These are phyloP conservation scores for Starmerella asiatica DNA, from an alignment of 805 yeast species.

Conservation along the genomic window DNA sequence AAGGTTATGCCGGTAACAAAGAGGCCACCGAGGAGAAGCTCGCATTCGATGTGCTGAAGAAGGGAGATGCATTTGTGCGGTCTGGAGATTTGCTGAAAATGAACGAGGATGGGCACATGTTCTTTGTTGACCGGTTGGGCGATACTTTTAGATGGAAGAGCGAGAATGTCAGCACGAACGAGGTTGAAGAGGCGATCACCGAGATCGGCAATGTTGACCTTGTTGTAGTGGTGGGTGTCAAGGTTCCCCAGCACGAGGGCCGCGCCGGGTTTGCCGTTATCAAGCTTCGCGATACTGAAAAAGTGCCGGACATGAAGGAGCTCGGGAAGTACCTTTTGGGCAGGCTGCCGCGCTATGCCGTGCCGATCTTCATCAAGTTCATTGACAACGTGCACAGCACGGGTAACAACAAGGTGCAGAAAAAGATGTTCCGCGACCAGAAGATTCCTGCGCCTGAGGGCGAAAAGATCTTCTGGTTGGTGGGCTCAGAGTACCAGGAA, in stretches of 20 bases:
- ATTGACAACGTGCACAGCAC: slow-evolving; percentile 47
- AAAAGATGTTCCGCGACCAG: slow-evolving; percentile 37
- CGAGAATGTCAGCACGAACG: slow-evolving; percentile 86
- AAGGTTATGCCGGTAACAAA: slow-evolving; percentile 75
- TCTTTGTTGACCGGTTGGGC: slow-evolving; percentile 84
- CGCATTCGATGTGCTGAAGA: slow-evolving; percentile 53
- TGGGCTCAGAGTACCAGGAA: slow-evolving; percentile 39
- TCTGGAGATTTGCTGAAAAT: slow-evolving; percentile 68
- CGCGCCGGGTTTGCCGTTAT: slow-evolving; percentile 84
- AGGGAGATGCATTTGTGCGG: slow-evolving; percentile 87
- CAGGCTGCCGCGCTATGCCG: slow-evolving; percentile 67
- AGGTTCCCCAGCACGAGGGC: slow-evolving; percentile 80
- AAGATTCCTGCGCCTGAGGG: slow-evolving; percentile 25
- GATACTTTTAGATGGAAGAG: slow-evolving; percentile 96
- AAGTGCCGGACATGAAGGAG: slow-evolving; percentile 29
- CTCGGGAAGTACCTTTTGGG: slow-evolving; percentile 29
- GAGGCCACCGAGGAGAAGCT: slow-evolving; percentile 69
- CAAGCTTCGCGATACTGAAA: slow-evolving; percentile 34
- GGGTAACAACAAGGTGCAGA: slow-evolving; percentile 78
- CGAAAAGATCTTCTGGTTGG: slow-evolving; percentile 61
- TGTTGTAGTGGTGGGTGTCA: slow-evolving; percentile 77
- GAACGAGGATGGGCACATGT: slow-evolving; percentile 56
- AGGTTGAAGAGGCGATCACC: slow-evolving; percentile 60
- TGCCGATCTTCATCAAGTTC: slow-evolving; percentile 70
- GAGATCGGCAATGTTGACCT: slow-evolving; percentile 33